Conservation (phyloP, 1,139 yeast genomes). For the Pichia kudriavzevii region DNA sequence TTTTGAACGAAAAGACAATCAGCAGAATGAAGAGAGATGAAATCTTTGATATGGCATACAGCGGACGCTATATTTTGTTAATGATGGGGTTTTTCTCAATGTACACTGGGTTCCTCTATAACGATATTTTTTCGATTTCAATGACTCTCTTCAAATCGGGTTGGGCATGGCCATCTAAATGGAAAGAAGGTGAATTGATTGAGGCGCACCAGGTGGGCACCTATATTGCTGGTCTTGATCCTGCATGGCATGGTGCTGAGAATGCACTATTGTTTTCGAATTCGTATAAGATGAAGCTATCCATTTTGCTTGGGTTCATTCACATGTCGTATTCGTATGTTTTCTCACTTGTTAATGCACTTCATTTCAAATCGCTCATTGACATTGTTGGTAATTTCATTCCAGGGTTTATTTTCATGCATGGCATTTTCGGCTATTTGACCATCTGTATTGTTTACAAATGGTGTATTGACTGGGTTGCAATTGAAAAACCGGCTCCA, state of each 20-base stretch:
- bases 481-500: constrained; percentile 64
- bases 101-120: constrained; percentile 71
- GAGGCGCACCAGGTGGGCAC: constrained; percentile 50
- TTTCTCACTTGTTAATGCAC: constrained; percentile 61
- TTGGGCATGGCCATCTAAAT: constrained; percentile 65
- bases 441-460: constrained; percentile 67
- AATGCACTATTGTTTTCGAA: constrained; percentile 66
- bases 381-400: constrained; percentile 72
- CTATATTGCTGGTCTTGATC: constrained; percentile 64
- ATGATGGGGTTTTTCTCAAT: constrained; percentile 74
- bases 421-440: constrained; percentile 73
- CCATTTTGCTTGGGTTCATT: constrained; percentile 69
- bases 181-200: constrained; percentile 50
- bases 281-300: constrained; percentile 76
- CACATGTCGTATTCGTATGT: constrained; percentile 72
- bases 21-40: constrained; percentile 63
- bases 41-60: constrained; percentile 73
- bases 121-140: constrained; percentile 72
- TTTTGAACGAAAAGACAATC: constrained; percentile 52
- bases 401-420: constrained; percentile 78
- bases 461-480: constrained; percentile 74
- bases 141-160: constrained; percentile 66
- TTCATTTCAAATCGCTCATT: constrained; percentile 48
- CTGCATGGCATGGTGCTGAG: constrained; percentile 79
- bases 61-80: constrained; percentile 66